Base-by-base conservation (phyloP, 352 stramenopile species). In the Phytopythium delawarense region DNA sequence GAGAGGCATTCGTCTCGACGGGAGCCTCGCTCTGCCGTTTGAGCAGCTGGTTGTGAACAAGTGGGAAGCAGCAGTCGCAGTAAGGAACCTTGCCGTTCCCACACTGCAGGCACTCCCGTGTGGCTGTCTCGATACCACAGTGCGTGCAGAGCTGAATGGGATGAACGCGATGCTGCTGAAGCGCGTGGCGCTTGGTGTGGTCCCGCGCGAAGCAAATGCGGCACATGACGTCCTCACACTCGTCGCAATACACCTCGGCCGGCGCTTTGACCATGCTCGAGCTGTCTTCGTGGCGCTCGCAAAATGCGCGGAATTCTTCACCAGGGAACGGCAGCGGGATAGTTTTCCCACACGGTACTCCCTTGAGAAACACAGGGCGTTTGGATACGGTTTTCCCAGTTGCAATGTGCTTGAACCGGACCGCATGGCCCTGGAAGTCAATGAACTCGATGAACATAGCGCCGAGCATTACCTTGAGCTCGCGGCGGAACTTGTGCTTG, bases 221-320 rank as follows among this genome's bases (percentile, higher is more conserved):
- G 57, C 81, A 92, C 83, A 88, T 88, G 1, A 69, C 67, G 61
- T 89, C 79, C 70, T 92, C 83, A 51, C 83, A 92, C 48, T 88
- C 75, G 21, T 85, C 57, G 51, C 83, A 92, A 61, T 92, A 92
- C 4, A 88, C 62, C 15, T 75, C 54, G 0, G 83, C 80, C 1
- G 68, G 62, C 39, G 80, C 65, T 57, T 63, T 74, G 13, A 45
- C 67, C 16, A 53, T 20, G 7, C 61, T 57, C 0, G 63, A 69
- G 28, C 61, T 77, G 46, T 79, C 79, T 54, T 92, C 81, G 44
- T 92, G 83, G 2, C 83, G 83, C 54, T 81, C 72, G 53, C 83
- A 92, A 55, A 87, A 76, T 0, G 83, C 76, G 12, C 69, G 70
- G 28, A 91, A 92, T 28, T 89, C 79, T 65, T 92, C 83, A 2